Conservation (phyloP, 1,284 basidiomycete species). For the Microbotryum intermedium region DNA sequence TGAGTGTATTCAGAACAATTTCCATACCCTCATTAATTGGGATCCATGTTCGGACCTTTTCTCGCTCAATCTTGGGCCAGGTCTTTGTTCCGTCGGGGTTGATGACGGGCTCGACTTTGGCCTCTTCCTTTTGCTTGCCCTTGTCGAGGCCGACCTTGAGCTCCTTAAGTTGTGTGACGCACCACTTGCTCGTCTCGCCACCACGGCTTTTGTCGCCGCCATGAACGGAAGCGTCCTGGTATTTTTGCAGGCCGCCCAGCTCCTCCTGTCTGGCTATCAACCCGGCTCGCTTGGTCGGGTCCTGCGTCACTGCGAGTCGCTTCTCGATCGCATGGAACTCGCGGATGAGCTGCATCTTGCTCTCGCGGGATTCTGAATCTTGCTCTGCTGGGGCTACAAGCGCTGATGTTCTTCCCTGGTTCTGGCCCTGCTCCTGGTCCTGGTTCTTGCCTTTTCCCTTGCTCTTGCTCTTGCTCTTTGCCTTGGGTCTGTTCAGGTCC, state of each 20-base stretch:
- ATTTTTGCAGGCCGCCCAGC: conserved; percentile 33
- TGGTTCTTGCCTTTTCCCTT: not conserved
- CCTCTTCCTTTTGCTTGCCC: conserved; percentile 5
- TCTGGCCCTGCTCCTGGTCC: not conserved
- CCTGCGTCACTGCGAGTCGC: conserved; percentile 22
- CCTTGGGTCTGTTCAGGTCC: not conserved
- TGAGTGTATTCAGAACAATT: too few relatives aligned
- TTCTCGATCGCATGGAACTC: conserved; percentile 35
- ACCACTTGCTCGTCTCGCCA: conserved; percentile 35
- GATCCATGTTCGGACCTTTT: conserved; percentile 12
- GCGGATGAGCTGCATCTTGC: conserved; percentile 25
- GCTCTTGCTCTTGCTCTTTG: not conserved
- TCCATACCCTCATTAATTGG: not conserved
- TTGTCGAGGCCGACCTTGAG: conserved; percentile 26
- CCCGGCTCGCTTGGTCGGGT: conserved; percentile 17
- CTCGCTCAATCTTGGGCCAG: conserved; percentile 21
- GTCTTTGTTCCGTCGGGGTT: conserved; percentile 23
- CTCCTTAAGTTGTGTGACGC: conserved; percentile 27
- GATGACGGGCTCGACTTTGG: conserved; percentile 15
- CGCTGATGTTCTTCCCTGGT: not conserved
- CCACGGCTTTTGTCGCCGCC: conserved; percentile 31
- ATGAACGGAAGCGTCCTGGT: conserved; percentile 32
- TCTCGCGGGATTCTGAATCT: not conserved
- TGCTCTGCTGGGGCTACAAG: not conserved
- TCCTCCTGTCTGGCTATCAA: conserved; percentile 20